Base-by-base conservation (phyloP, 2,329 filamentous ascomycete species). In the Apiospora rasikravindrae region DNA sequence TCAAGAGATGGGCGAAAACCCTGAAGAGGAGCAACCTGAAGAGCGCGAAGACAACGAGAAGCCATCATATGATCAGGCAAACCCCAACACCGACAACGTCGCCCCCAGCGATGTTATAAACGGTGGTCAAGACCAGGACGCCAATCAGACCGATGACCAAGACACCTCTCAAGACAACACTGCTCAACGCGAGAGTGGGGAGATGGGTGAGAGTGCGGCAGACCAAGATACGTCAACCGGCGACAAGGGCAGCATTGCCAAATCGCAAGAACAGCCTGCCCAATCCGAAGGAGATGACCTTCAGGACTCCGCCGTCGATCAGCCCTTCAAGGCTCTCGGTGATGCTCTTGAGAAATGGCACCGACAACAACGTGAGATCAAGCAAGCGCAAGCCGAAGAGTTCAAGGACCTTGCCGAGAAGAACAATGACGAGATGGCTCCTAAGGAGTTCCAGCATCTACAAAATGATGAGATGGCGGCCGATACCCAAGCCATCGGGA, bases 311-410 rank as follows among this genome's bases (percentile, higher is more conserved):
- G 79, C 83, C 14, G 81, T 84, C 61, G 84, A 87, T 66, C 90
- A 96, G 76, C 93, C 95, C 0, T 98, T 98, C 87, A 96, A 96
- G 84, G 97, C 98, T 79, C 89, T 99, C 42, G 96, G 96, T 29
- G 95, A 99, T 83, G 93, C 94, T 7, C 87, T 99, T 44, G 95
- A 98, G 81, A 90, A 92, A 77, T 99, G 95, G 94, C 95, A 98
- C 81, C 90, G 94, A 72, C 94, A 95, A 78, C 94, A 97, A 78
- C 90, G 90, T 67, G 93, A 98, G 74, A 98, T 99, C 77, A 85
- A 89, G 79, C 88, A 92, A 72, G 84, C 88, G 1, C 85, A 90
- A 70, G 83, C 89, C 69, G 84, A 88, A 49, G 83, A 91, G 70
- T 82, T 86, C 53, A 82, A 82, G 26, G 87, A 90, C 67, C 84